Conservation (phyloP, 352 stramenopile genomes). For the Hyaloperonospora brassicae region DNA sequence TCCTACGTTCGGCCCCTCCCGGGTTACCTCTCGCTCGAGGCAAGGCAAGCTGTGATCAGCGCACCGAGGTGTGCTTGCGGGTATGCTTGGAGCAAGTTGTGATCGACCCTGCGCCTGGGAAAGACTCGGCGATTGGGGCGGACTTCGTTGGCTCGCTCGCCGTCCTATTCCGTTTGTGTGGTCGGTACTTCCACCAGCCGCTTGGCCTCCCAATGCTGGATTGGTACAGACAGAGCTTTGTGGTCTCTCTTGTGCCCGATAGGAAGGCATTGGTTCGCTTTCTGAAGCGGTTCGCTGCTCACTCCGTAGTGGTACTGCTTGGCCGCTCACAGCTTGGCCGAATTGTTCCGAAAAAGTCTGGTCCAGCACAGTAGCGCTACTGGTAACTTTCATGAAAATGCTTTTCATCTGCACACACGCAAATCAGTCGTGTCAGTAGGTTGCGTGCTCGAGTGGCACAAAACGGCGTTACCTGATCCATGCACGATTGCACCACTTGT, state of each 20-base stretch:
- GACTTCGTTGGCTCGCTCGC: conserved; percentile 6
- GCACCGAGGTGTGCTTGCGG: conserved; percentile 32
- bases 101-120: not conserved
- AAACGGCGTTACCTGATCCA: conserved; percentile 62
- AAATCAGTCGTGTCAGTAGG: conserved; percentile 4
- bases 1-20: conserved; percentile 85
- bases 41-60: conserved; percentile 42
- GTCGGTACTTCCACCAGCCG: conserved; percentile 1
- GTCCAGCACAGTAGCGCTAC: conserved; percentile 82
- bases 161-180: conserved; percentile 6
- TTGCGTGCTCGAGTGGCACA: not conserved
- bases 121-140: conserved; percentile 6
- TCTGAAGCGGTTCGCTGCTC: conserved; percentile 1
- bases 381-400: conserved; percentile 63
- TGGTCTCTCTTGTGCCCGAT: conserved; percentile 4
- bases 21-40: conserved; percentile 42
- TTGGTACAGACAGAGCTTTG: not conserved
- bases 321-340: conserved; percentile 25
- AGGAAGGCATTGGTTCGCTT: conserved; percentile 2
- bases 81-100: conserved; percentile 1
- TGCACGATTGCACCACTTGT: conserved; percentile 71
- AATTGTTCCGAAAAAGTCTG: conserved; percentile 90
- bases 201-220: conserved; percentile 8
- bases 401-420: conserved; percentile 47
- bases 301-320: conserved; percentile 5